phyloP scores from a whole-genome alignment of 2,329 filamentous ascomycete species.

The Fusarium udum region DNA sequence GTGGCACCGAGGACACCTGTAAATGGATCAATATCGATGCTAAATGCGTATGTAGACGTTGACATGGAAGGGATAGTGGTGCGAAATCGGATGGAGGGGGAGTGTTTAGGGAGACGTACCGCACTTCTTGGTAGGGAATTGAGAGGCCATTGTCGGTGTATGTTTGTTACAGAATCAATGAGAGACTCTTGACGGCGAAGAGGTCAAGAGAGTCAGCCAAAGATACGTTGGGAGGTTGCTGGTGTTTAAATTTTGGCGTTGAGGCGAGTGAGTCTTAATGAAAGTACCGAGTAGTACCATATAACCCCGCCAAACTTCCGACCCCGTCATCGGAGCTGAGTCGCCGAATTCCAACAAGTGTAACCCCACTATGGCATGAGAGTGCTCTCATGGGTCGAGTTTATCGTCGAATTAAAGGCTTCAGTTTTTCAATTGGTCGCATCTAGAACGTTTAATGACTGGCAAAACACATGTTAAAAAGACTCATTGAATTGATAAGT shows the following conservation, averaged over 20 bases:
- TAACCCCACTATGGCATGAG: conserved; percentile 26
- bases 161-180: neutral
- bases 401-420: conserved; percentile 23
- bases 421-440: conserved; percentile 11
- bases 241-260: conserved; percentile 33
- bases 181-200: neutral
- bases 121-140: conserved; percentile 68
- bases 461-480: conserved; percentile 16
- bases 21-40: conserved; percentile 10
- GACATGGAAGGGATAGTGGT: conserved; percentile 2
- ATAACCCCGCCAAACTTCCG: conserved; percentile 43
- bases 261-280: conserved; percentile 33
- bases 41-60: neutral
- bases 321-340: conserved; percentile 48
- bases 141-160: conserved; percentile 45
- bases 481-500: neutral
- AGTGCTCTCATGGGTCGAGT: conserved; percentile 21
- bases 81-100: conserved; percentile 15
- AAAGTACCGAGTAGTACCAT: conserved; percentile 5
- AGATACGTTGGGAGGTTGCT: neutral
- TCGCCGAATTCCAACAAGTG: conserved; percentile 2
- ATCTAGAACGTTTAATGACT: conserved; percentile 1
- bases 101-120: conserved; percentile 52
- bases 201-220: neutral
- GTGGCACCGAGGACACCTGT: conserved; percentile 86